Conservation (phyloP, 495 filamentous ascomycete species). For the Talaromyces ruber region DNA sequence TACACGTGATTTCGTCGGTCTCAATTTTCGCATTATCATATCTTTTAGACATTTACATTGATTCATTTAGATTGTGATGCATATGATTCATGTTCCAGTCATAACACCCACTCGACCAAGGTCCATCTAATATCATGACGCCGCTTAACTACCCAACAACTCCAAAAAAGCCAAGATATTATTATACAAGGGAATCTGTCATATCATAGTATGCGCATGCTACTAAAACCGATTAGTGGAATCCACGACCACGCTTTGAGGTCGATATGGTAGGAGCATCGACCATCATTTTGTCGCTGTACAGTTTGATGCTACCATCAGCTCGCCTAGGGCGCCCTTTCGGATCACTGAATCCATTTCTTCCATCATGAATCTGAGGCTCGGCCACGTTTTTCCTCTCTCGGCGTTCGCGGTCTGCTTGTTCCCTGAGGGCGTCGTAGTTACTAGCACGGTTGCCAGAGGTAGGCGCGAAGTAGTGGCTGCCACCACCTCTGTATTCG, state of each 20-base stretch:
- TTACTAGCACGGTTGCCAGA: conserved; percentile 13
- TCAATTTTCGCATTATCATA: not conserved
- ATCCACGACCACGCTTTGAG: conserved; percentile 14
- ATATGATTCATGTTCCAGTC: not conserved
- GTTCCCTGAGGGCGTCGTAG: conserved; percentile 36
- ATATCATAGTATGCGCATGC: not conserved
- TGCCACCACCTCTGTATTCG: conserved; percentile 51
- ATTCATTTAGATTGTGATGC: not conserved
- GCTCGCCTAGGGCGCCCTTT: not conserved
- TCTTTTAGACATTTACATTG: too few species aligned
- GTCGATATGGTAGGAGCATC: conserved; percentile 23
- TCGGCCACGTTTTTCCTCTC: conserved; percentile 29
- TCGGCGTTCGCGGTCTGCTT: conserved; percentile 37
- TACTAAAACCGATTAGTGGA: not conserved
- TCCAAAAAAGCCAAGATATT: conserved; percentile 15
- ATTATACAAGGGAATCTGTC: not conserved
- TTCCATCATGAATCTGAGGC: conserved; percentile 50
- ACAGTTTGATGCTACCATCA: conserved; percentile 14
- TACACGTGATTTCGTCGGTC: conserved; percentile 4
- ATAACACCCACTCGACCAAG: not conserved
- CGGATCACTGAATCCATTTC: conserved; percentile 43
- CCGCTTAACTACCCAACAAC: conserved; percentile 13
- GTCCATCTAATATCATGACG: not conserved
- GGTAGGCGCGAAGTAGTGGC: conserved; percentile 21
- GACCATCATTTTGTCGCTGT: conserved; percentile 38